Percentiles rank a stretch among this genome's conserved stretches.
Evolutionary conservation across 1,284 basidiomycete genomes (phyloP).

Genomic region (Irpex rosettiformis): DNA sequence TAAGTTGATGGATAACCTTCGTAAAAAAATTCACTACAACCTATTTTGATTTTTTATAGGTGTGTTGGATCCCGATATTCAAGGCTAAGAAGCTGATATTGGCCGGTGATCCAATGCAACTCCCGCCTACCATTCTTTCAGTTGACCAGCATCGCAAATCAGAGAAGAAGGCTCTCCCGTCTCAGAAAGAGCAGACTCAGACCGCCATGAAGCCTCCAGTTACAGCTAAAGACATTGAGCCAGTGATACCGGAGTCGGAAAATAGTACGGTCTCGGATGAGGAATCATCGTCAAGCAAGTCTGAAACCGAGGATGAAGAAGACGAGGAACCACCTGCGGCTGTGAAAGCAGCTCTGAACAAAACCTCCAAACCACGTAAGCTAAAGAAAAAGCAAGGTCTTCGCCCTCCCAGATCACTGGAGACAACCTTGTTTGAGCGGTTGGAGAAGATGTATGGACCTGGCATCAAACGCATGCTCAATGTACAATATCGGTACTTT

Average conservation of each 20-base stretch:
- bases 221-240: not conserved
- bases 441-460: constrained; percentile 85
- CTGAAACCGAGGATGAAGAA: constrained; percentile 5
- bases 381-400: constrained; percentile 27
- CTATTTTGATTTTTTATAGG: constrained; percentile 39
- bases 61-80: constrained; percentile 94
- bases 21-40: not conserved
- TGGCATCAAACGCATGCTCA: constrained; percentile 82
- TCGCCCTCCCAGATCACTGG: constrained; percentile 70
- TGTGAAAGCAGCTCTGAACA: not conserved
- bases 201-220: constrained; percentile 1
- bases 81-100: constrained; percentile 87
- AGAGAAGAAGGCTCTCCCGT: constrained; percentile 19
- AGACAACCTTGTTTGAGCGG: constrained; percentile 90
- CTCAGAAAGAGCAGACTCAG: constrained; percentile 24
- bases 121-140: constrained; percentile 91
- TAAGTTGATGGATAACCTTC: constrained; percentile 33
- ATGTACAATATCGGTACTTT: constrained; percentile 83
- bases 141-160: constrained; percentile 31
- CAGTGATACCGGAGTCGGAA: not conserved
- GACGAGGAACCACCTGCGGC: not conserved
- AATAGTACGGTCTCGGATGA: not conserved
- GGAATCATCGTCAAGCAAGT: not conserved
- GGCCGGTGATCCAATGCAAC: constrained; percentile 87
- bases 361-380: not conserved